Evolutionary conservation across 805 yeast species (phyloP), one percentile per base, ranked within the genome.

Genomic region (Ogataea naganishii): DNA sequence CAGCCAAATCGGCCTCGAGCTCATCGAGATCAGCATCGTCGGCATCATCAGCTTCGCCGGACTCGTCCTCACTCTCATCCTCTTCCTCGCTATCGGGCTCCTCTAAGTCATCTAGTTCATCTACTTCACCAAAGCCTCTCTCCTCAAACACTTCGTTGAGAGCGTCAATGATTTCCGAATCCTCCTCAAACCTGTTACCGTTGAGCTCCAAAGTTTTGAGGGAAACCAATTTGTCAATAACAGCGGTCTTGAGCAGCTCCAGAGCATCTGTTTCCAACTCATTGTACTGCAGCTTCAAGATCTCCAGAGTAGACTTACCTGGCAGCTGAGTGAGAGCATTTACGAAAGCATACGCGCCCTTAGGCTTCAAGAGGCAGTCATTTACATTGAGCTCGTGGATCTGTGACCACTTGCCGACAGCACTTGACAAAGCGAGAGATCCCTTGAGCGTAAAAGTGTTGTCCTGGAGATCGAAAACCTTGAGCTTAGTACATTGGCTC

Each of bases 91-190:
- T 72, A 39, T 75, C 75, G 20, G 70, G 62, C 54, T 85, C 96
- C 62, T 89, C 98, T 60, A 92, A 71, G 44, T 92, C 98, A 45
- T 89, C 97, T 29, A 92, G 66, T 51, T 92, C 98, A 46, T 89
- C 95, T 20, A 92, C 62, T 52, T 80, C 89, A 37, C 94, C 95
- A 34, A 62, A 56, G 0, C 88, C 92, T 47, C 85, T 73, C 23
- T 65, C 69, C 33, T 72, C 82, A 43, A 89, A 85, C 12, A 76
- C 53, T 14, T 63, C 72, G 27, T 55, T 65, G 39, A 89, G 72
- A 30, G 60, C 56, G 32, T 74, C 81, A 33, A 92, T 55, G 14
- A 68, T 62, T 35, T 75, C 80, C 24, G 83, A 75, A 40, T 89
- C 97, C 54, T 92, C 97, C 29, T 83, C 83, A 46, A 92, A 80